Evolutionary conservation across 1,139 yeast species (phyloP), one percentile per base, ranked within the genome.

Genomic region (Candida tropicalis): DNA sequence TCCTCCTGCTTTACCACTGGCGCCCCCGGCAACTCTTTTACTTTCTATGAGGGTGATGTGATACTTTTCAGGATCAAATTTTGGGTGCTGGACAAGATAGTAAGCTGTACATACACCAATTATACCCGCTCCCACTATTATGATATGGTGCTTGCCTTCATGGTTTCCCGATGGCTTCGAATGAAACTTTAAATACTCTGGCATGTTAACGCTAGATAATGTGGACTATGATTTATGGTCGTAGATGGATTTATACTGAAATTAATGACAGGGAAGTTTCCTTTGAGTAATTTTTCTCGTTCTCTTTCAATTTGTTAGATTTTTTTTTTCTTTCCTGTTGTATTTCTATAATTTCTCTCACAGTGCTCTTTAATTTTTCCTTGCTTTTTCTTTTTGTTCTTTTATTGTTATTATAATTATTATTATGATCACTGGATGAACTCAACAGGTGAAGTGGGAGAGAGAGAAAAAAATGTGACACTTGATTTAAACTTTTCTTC

Each of bases 1-100:
- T 0, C 99, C 99, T 32, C 99, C 99, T 3, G 99, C 99, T 57
- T 93, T 93, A 44, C 99, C 99, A 32, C 91, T 82, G 13, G 99
- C 99, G 32, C 97, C 99, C 39, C 97, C 96, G 0, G 98, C 99
- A 3, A 93, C 96, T 56, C 96, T 75, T 53, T 87, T 87, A 43
- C 95, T 84, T 63, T 93, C 99, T 17, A 93, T 64, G n/a, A 93
- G 79, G 13, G 97, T 87, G 51, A 93, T 87, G 56, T 87, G 90
- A 58, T 87, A 82, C 46, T 80, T 83, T 23, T 70, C 68, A 0
- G 87, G 79, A 56, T 86, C 84, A 60, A 84, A 93, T 44, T 77
- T 75, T 4, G 96, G 93, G 61, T 93, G 98, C 48, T 79, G 79
- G 4, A 95, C 87, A 39, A 93, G 65, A 57, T 84, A 93, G 65